phyloP scores from a whole-genome alignment of 768 basidiomycete species.

The Agrocybe praecox region DNA sequence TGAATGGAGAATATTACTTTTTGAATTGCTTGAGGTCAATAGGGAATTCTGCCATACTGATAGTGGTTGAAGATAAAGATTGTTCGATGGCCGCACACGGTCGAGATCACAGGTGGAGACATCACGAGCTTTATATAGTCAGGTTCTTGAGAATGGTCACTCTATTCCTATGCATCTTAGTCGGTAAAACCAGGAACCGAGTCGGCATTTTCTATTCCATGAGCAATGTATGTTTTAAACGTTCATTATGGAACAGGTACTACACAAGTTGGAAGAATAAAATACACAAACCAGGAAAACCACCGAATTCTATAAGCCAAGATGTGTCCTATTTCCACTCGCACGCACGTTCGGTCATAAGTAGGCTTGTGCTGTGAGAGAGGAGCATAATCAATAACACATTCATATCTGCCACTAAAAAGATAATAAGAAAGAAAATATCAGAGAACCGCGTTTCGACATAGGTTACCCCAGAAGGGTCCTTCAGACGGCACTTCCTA shows the following conservation, averaged over 20 bases:
- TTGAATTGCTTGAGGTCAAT: constrained; percentile 80
- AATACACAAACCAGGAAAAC: constrained; percentile 12
- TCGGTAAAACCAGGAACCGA: neutral
- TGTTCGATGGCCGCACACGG: neutral
- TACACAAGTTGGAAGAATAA: constrained; percentile 3
- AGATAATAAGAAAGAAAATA: constrained; percentile 20
- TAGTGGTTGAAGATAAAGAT: constrained; percentile 19
- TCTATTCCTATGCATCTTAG: neutral
- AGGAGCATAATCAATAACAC: too few species aligned
- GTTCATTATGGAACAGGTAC: constrained; percentile 14
- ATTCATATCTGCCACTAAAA: constrained; percentile 8
- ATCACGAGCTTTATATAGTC: neutral
- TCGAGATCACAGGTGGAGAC: neutral
- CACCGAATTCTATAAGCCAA: neutral
- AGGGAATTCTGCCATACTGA: constrained; percentile 53
- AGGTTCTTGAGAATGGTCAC: neutral
- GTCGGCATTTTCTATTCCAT: neutral
- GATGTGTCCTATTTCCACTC: neutral
- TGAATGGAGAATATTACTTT: constrained; percentile 43
- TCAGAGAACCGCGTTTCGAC: constrained; percentile 62
- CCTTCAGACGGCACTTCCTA: constrained; percentile 67
- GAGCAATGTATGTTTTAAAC: neutral
- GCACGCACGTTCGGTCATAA: constrained; percentile 16
- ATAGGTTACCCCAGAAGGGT: constrained; percentile 37
- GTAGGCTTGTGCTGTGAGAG: neutral